Percentiles rank a stretch among this genome's conserved stretches.
phyloP scores from a whole-genome alignment of 108 stramenopile genomes.

The Skeletonema marinoi region DNA sequence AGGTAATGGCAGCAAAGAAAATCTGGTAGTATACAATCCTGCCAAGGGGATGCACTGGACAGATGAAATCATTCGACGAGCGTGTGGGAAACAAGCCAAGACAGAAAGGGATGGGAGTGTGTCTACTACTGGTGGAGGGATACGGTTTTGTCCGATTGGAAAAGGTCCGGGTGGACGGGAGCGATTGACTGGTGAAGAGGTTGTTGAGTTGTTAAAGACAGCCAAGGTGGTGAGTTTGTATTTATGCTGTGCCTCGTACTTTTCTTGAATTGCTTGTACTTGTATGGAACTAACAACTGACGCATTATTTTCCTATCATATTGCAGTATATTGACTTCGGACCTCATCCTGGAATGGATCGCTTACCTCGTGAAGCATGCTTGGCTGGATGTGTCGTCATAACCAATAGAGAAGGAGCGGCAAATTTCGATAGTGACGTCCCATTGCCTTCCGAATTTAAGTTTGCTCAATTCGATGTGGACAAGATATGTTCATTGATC shows the following conservation, averaged over 20 bases:
- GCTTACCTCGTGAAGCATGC: conserved; percentile 59
- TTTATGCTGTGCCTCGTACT: neutral
- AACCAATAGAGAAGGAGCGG: conserved; percentile 57
- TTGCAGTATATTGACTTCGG: conserved; percentile 61
- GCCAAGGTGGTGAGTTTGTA: conserved; percentile 50
- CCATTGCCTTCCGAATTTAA: conserved; percentile 51
- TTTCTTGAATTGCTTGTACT: neutral
- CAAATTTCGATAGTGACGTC: conserved; percentile 51
- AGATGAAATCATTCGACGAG: conserved; percentile 48
- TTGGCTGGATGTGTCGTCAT: conserved; percentile 56
- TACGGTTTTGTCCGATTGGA: conserved; percentile 49
- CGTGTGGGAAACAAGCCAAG: conserved; percentile 22
- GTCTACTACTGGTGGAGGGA: neutral
- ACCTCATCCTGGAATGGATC: conserved; percentile 65
- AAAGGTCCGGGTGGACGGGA: conserved; percentile 30
- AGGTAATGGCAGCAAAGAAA: neutral
- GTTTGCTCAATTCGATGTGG: conserved; percentile 42
- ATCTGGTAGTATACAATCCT: conserved; percentile 57
- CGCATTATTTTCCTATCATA: neutral
- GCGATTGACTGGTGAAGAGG: conserved; percentile 51
- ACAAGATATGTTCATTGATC: conserved; percentile 32
- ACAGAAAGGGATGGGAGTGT: conserved; percentile 1
- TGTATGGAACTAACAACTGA: neutral
- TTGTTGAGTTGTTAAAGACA: conserved; percentile 32
- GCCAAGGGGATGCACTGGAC: conserved; percentile 61